These are phyloP conservation scores for Knoxdaviesia proteae DNA, from an alignment of 2,329 filamentous ascomycete species.

Conservation along the genomic window DNA sequence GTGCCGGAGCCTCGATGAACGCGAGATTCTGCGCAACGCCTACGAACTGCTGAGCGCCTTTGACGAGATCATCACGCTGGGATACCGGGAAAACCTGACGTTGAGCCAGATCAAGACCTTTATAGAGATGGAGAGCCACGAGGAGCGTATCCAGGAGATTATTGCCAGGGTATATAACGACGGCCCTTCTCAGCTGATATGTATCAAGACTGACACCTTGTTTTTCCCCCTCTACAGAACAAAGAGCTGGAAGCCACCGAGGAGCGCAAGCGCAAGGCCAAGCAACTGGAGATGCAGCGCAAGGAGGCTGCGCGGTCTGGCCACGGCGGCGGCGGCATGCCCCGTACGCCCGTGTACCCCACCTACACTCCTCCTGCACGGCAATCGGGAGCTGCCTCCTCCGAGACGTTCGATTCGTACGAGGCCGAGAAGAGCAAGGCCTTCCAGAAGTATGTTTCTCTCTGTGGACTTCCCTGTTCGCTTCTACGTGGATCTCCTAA, in stretches of 20 bases:
- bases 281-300: conserved; percentile 95
- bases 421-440: conserved; percentile 95
- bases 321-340: conserved; percentile 27
- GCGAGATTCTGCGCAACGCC: conserved; percentile 84
- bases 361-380: conserved; percentile 69
- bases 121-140: conserved; percentile 96
- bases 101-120: conserved; percentile 98
- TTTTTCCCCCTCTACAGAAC: conserved; percentile 38
- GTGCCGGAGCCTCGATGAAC: conserved; percentile 88
- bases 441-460: conserved; percentile 45
- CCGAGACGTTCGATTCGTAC: conserved; percentile 80
- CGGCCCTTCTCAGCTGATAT: neutral
- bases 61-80: conserved; percentile 87
- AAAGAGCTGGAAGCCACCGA: conserved; percentile 97
- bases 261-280: conserved; percentile 94
- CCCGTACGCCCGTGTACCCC: conserved; percentile 65
- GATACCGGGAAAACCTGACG: conserved; percentile 89
- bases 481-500: conserved; percentile 7
- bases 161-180: conserved; percentile 53
- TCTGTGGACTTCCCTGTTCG: neutral
- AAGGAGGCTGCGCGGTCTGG: conserved; percentile 77
- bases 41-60: conserved; percentile 94
- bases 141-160: conserved; percentile 97
- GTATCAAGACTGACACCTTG: conserved; percentile 4
- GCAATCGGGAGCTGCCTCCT: conserved; percentile 22